These are phyloP conservation scores for Colletotrichum neosansevieriae DNA, from an alignment of 2,329 filamentous ascomycete species.

Conservation along the genomic window DNA sequence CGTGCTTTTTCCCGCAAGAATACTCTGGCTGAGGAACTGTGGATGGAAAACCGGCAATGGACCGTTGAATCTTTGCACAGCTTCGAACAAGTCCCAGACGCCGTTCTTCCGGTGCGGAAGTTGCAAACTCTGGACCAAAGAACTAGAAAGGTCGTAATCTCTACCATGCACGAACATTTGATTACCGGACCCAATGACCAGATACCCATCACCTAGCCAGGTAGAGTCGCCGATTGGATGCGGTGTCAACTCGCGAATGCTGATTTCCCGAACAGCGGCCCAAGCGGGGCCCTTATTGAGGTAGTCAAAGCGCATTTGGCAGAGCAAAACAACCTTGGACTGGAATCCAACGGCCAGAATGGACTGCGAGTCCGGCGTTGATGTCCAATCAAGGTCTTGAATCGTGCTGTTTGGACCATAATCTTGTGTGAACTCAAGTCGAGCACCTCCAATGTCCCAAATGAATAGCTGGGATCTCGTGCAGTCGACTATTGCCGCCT, in stretches of 20 bases:
- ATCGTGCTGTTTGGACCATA: constrained; percentile 81
- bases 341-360: constrained; percentile 93
- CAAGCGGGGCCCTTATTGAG: constrained; percentile 90
- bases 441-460: constrained; percentile 87
- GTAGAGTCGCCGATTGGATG: constrained; percentile 94
- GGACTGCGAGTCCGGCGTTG: constrained; percentile 88
- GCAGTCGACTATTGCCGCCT: constrained; percentile 84
- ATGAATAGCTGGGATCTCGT: constrained; percentile 83
- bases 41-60: constrained; percentile 93
- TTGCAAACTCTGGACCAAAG: constrained; percentile 65
- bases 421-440: constrained; percentile 83
- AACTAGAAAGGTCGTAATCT: constrained; percentile 73
- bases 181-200: constrained; percentile 91
- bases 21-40: constrained; percentile 88
- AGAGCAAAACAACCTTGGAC: constrained; percentile 84
- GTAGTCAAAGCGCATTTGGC: constrained; percentile 92
- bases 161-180: constrained; percentile 89
- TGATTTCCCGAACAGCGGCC: constrained; percentile 86
- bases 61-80: constrained; percentile 86
- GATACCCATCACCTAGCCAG: constrained; percentile 86
- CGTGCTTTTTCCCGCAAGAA: constrained; percentile 80
- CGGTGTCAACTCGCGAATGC: constrained; percentile 83
- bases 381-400: constrained; percentile 92
- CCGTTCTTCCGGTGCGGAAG: constrained; percentile 62
- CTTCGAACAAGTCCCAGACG: constrained; percentile 79